A percentile compares a stretch with the other conserved stretches of the same genome.
These are phyloP conservation scores for Ophiocordyceps sinensis DNA, from an alignment of 2,329 filamentous ascomycete species.

Conservation along the genomic window DNA sequence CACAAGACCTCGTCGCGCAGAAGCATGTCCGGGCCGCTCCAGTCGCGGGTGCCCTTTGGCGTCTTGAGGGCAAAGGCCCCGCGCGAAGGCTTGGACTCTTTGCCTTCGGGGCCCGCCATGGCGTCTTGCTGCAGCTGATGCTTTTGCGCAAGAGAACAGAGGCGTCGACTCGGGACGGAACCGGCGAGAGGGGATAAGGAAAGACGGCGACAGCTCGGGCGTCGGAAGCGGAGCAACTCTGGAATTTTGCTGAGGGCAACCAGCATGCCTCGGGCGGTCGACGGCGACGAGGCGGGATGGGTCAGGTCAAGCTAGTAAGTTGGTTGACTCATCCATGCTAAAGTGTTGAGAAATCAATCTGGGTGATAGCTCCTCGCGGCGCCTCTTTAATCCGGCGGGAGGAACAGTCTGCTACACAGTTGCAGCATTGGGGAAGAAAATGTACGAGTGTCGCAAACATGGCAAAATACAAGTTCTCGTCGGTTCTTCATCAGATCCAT, in stretches of 20 bases:
- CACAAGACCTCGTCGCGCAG: conserved; percentile 66
- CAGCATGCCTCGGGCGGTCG: conserved; percentile 6
- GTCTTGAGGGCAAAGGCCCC: conserved; percentile 49
- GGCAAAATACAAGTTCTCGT: no score
- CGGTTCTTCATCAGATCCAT: no score
- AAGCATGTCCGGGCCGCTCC: conserved; percentile 64
- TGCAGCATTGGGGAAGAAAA: no score
- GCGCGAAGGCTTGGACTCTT: conserved; percentile 32
- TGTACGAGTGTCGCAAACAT: no score
- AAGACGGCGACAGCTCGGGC: background rate
- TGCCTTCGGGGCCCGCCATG: conserved; percentile 26
- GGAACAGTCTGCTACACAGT: no score
- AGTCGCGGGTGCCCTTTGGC: conserved; percentile 85
- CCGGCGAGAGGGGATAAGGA: background rate
- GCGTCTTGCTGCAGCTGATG: background rate
- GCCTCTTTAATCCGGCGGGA: no score
- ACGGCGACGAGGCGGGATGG: background rate
- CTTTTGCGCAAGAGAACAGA: background rate
- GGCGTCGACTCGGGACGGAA: background rate
- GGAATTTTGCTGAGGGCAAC: conserved; percentile 4
- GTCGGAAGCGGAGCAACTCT: background rate
- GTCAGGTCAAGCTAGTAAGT: no score
- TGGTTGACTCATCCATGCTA: no score
- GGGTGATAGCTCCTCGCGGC: no score
- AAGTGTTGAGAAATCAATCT: no score